A percentile compares a stretch with the other conserved stretches of the same genome.
Evolutionary conservation across 2,329 filamentous ascomycete genomes (phyloP).

Genomic region (Raffaelea ambrosiae): DNA sequence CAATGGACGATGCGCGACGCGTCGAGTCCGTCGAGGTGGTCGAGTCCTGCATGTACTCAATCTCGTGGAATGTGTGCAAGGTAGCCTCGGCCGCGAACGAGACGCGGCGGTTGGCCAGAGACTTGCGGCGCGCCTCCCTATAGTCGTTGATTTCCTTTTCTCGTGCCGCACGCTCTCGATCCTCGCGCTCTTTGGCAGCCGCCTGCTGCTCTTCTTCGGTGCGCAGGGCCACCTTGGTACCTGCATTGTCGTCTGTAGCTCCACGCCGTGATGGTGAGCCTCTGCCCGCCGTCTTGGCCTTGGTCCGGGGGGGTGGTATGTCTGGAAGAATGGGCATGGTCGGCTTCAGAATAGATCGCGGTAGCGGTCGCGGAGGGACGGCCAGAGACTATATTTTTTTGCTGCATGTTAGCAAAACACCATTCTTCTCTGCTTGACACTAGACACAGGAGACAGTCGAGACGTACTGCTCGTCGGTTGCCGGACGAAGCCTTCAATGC

Average conservation of each 20-base stretch:
- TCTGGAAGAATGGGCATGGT: constrained; percentile 59
- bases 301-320: constrained; percentile 60
- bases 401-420: too few relatives aligned
- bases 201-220: constrained; percentile 65
- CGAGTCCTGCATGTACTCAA: constrained; percentile 82
- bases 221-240: constrained; percentile 54
- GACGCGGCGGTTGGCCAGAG: constrained; percentile 83
- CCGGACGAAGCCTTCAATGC: constrained; percentile 66
- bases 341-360: constrained; percentile 72
- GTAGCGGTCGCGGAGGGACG: constrained; percentile 38
- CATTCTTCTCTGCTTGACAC: background rate
- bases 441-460: constrained; percentile 22
- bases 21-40: constrained; percentile 74
- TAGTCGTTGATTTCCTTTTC: constrained; percentile 60
- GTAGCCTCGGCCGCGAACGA: constrained; percentile 97
- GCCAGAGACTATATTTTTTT: constrained; percentile 40
- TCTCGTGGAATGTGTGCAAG: constrained; percentile 91
- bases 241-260: constrained; percentile 8
- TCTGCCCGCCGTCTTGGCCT: constrained; percentile 19
- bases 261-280: constrained; percentile 16
- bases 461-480: constrained; percentile 68
- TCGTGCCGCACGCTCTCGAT: constrained; percentile 41
- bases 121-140: constrained; percentile 84
- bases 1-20: constrained; percentile 58
- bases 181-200: constrained; percentile 57